Conservation (phyloP, 2,329 filamentous ascomycete genomes). For the Nigrospora sphaerica region DNA sequence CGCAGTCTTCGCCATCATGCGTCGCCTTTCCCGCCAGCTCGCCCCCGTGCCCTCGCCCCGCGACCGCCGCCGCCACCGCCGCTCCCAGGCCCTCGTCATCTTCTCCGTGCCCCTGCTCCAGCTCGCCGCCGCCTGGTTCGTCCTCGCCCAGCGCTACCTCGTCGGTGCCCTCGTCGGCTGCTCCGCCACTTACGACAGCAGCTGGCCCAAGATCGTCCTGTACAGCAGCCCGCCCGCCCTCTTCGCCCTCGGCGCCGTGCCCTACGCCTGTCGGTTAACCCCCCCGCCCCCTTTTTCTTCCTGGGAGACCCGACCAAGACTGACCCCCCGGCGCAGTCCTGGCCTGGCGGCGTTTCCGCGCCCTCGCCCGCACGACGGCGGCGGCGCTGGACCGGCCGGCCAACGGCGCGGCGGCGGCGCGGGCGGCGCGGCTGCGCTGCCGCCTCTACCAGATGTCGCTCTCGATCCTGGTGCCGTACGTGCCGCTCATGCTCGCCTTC, state of each 20-base stretch:
- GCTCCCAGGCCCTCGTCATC: constrained; percentile 45
- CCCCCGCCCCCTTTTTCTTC: neutral
- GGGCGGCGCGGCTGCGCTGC: constrained; percentile 39
- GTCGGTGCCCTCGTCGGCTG: constrained; percentile 46
- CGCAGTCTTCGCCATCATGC: constrained; percentile 48
- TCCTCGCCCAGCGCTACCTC: constrained; percentile 39
- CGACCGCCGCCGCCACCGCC: constrained; percentile 30
- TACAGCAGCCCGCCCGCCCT: constrained; percentile 38
- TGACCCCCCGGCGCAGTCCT: constrained; percentile 20
- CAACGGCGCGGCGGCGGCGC: constrained; percentile 31
- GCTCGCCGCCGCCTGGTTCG: constrained; percentile 38
- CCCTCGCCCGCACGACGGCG: constrained; percentile 33
- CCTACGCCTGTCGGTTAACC: constrained; percentile 38
- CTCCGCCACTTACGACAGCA: constrained; percentile 30
- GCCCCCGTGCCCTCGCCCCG: constrained; percentile 32
- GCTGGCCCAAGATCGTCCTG: constrained; percentile 42
- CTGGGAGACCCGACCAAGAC: neutral
- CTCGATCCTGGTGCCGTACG: constrained; percentile 42
- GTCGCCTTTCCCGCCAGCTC: constrained; percentile 44
- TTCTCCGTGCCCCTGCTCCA: constrained; percentile 46
- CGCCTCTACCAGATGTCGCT: constrained; percentile 50
- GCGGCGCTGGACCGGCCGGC: constrained; percentile 24
- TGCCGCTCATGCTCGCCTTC: constrained; percentile 38
- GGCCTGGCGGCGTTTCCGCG: constrained; percentile 38
- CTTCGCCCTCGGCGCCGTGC: constrained; percentile 34